phyloP scores from a whole-genome alignment of 345 rosid genomes.

The Dipteronia sinensis region DNA sequence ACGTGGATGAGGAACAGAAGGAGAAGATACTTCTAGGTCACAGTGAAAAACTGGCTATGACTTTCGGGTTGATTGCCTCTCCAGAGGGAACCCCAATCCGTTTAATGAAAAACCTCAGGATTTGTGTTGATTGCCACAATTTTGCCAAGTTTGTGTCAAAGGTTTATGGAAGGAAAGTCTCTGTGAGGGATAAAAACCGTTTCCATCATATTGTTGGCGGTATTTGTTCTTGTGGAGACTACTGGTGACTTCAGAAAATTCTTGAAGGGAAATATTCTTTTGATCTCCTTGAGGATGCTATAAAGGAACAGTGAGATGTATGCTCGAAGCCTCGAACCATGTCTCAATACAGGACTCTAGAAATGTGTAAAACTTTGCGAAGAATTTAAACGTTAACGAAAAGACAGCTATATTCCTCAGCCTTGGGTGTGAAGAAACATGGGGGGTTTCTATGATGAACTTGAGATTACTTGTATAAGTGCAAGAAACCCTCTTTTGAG shows the following conservation, averaged over 20 bases:
- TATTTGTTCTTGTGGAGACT: slow-evolving; percentile 78
- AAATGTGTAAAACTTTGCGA: background rate
- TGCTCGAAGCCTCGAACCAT: background rate
- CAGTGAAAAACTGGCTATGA: slow-evolving; percentile 87
- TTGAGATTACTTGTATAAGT: background rate
- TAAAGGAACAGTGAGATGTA: background rate
- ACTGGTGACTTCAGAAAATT: slow-evolving; percentile 55
- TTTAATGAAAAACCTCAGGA: slow-evolving; percentile 78
- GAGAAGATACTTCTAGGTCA: slow-evolving; percentile 80
- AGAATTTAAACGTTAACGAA: background rate
- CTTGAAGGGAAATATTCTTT: background rate
- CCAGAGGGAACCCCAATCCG: slow-evolving; percentile 52
- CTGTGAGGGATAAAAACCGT: slow-evolving; percentile 75
- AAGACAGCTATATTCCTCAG: background rate
- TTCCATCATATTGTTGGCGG: slow-evolving; percentile 67
- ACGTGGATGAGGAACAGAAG: slow-evolving; percentile 92
- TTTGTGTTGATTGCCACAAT: slow-evolving; percentile 89
- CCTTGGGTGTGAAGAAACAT: background rate
- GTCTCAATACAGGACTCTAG: background rate
- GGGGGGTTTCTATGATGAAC: background rate
- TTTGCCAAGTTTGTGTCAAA: slow-evolving; percentile 77
- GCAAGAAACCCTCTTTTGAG: slow-evolving; percentile 2
- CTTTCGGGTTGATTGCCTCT: slow-evolving; percentile 67
- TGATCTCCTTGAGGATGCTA: background rate
- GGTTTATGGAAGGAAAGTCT: slow-evolving; percentile 56